Evolutionary conservation across 805 yeast genomes (phyloP).

Genomic region (Metschnikowia kunwiensis): DNA sequence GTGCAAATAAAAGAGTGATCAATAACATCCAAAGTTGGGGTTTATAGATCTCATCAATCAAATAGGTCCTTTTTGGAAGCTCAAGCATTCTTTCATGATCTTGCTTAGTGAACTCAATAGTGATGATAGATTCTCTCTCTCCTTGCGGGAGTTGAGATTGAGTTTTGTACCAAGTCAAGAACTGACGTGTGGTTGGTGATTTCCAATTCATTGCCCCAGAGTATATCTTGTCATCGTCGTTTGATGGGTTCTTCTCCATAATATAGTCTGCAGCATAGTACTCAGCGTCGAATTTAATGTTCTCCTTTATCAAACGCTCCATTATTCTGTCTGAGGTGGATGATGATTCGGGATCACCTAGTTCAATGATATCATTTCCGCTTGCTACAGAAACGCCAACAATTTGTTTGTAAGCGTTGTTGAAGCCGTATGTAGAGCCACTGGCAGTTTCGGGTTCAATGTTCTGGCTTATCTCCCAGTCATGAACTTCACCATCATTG

Average conservation of each 20-base stretch:
- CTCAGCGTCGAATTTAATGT: slow-evolving; percentile 78
- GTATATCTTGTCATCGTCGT: slow-evolving; percentile 51
- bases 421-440: slow-evolving; percentile 70
- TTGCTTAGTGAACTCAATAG: slow-evolving; percentile 52
- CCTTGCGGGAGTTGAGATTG: slow-evolving; percentile 27
- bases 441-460: slow-evolving; percentile 27
- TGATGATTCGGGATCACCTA: slow-evolving; percentile 75
- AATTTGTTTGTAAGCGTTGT: slow-evolving; percentile 57
- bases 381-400: slow-evolving; percentile 65
- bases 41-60: slow-evolving; percentile 51
- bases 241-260: slow-evolving; percentile 55
- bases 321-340: slow-evolving; percentile 55
- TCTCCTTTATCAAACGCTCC: slow-evolving; percentile 65
- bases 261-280: slow-evolving; percentile 81
- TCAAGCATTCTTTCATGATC: slow-evolving; percentile 68
- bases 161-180: slow-evolving; percentile 47
- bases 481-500: slow-evolving; percentile 58
- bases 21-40: slow-evolving; percentile 58
- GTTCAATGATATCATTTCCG: slow-evolving; percentile 91
- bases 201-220: slow-evolving; percentile 48
- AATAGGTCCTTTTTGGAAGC: slow-evolving; percentile 61
- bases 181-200: slow-evolving; percentile 44
- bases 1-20: slow-evolving; percentile 66
- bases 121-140: slow-evolving; percentile 27
- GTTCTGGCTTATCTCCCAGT: slow-evolving; percentile 85